phyloP scores from a whole-genome alignment of 2,329 filamentous ascomycete genomes.

The Cordyceps farinosa region DNA sequence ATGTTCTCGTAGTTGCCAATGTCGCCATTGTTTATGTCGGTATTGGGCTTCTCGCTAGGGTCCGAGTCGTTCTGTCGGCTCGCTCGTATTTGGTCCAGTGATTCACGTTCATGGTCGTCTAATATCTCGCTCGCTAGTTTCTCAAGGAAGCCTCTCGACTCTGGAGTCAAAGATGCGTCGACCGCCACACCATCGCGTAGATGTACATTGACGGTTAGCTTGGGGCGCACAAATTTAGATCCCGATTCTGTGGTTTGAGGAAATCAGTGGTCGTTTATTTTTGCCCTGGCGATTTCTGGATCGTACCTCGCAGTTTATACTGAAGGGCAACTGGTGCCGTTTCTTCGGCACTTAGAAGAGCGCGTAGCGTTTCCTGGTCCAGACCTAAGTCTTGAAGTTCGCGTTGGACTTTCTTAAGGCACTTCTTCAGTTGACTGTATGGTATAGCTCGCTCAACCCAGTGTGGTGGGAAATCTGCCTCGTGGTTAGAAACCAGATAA shows the following conservation, averaged over 20 bases:
- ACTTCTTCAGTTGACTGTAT: constrained; percentile 83
- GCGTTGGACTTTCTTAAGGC: constrained; percentile 72
- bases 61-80: background rate
- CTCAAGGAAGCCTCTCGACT: constrained; percentile 62
- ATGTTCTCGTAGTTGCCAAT: constrained; percentile 38
- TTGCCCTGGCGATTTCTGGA: constrained; percentile 1
- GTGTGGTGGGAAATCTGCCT: constrained; percentile 64
- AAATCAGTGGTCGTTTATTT: background rate
- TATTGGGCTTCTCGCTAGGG: background rate
- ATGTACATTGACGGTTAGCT: constrained; percentile 66
- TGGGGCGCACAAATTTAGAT: constrained; percentile 56
- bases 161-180: constrained; percentile 63
- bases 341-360: constrained; percentile 54
- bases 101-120: constrained; percentile 6
- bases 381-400: constrained; percentile 71
- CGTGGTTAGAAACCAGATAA: background rate
- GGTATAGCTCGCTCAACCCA: constrained; percentile 74
- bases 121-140: constrained; percentile 48
- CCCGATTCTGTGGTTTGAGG: constrained; percentile 31
- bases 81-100: constrained; percentile 1
- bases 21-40: background rate
- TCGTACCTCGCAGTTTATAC: constrained; percentile 53
- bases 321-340: constrained; percentile 45
- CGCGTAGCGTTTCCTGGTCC: constrained; percentile 64
- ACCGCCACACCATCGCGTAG: constrained; percentile 63